Percentiles rank a stretch among this genome's conserved stretches.
Conservation (phyloP, 2,329 filamentous ascomycete species). For the Sclerotinia trifoliorum region DNA sequence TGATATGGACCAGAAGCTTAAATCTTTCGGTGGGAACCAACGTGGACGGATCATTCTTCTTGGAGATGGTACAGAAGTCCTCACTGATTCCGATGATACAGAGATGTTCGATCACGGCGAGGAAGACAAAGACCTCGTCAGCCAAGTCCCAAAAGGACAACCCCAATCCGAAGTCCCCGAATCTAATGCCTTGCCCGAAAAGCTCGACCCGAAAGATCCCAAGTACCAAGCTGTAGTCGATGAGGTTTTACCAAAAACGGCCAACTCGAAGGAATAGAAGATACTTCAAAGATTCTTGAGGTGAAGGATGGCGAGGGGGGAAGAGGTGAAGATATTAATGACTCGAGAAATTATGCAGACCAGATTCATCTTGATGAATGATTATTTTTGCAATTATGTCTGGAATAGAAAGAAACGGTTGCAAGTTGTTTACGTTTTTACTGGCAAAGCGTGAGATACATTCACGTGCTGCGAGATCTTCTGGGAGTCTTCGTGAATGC, state of each 20-base stretch:
- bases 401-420: constrained; percentile 29
- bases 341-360: constrained; percentile 21
- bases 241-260: constrained; percentile 20
- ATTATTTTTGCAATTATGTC: constrained; percentile 29
- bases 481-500: constrained; percentile 20
- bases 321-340: constrained; percentile 23
- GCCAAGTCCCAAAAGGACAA: constrained; percentile 72
- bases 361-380: constrained; percentile 31
- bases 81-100: constrained; percentile 83
- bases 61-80: constrained; percentile 89
- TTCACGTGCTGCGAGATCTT: constrained; percentile 28
- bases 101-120: constrained; percentile 94
- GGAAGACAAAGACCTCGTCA: constrained; percentile 78
- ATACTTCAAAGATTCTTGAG: constrained; percentile 12
- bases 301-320: constrained; percentile 14
- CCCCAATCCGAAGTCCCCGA: constrained; percentile 16
- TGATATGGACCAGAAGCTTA: constrained; percentile 64
- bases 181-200: constrained; percentile 24
- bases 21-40: constrained; percentile 67
- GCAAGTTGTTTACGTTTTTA: constrained; percentile 29
- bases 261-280: constrained; percentile 13
- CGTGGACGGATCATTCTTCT: constrained; percentile 87
- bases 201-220: constrained; percentile 30
- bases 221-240: constrained; percentile 31
- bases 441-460: constrained; percentile 24